Conservation (phyloP, 1,284 basidiomycete genomes). For the Tausonia pullulans region DNA sequence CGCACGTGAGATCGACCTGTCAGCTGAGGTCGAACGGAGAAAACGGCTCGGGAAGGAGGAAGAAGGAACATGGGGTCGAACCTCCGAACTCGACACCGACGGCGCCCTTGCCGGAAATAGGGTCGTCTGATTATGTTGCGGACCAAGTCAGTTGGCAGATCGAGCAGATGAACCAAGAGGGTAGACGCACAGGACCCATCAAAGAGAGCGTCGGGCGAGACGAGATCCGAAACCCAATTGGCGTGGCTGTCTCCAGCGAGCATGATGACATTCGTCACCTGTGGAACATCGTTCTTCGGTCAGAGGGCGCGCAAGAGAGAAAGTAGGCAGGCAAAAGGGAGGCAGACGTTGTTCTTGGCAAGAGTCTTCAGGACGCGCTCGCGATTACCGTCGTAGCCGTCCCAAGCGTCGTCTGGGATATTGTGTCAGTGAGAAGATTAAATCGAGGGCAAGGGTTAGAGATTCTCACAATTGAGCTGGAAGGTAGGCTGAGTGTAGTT, state of each 20-base stretch:
- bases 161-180: no score
- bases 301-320: neutral
- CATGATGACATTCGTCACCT: conserved; percentile 30
- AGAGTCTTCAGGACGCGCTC: conserved; percentile 48
- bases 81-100: conserved; percentile 51
- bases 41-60: no score
- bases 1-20: no score
- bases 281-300: neutral
- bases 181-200: neutral
- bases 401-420: conserved; percentile 46
- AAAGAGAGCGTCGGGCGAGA: conserved; percentile 15
- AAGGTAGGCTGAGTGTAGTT: conserved; percentile 28
- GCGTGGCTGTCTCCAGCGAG: conserved; percentile 54
- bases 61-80: no score
- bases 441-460: no score
- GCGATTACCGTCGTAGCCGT: conserved; percentile 51
- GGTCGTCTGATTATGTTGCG: conserved; percentile 40
- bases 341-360: conserved; percentile 44
- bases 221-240: conserved; percentile 22
- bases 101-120: conserved; percentile 44
- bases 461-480: conserved; percentile 9
- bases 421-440: no score
- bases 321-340: conserved; percentile 29
- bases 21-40: no score
- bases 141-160: conserved; percentile 7